Evolutionary conservation across 768 basidiomycete species (phyloP).

Genomic region (Lyophyllum atratum): DNA sequence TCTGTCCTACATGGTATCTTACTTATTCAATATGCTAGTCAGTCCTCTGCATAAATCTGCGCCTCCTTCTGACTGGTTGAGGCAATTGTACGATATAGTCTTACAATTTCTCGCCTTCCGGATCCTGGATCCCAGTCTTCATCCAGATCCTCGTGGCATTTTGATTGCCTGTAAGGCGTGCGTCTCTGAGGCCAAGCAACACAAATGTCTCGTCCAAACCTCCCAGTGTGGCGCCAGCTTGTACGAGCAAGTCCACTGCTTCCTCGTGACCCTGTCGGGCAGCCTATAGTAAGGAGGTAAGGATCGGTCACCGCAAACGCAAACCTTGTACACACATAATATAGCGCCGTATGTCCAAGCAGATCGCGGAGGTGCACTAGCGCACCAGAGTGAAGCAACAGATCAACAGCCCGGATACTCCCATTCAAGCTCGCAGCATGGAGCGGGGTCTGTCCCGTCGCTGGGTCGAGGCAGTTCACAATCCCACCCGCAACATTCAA

Average conservation of each 20-base stretch:
- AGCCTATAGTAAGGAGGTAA: slow-evolving; percentile 48
- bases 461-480: slow-evolving; percentile 70
- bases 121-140: slow-evolving; percentile 45
- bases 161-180: slow-evolving; percentile 41
- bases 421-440: slow-evolving; percentile 81
- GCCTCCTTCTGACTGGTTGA: no score
- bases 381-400: slow-evolving; percentile 72
- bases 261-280: slow-evolving; percentile 68
- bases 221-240: slow-evolving; percentile 74
- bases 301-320: background rate
- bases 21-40: no score
- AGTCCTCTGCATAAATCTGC: no score
- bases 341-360: slow-evolving; percentile 82
- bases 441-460: slow-evolving; percentile 74
- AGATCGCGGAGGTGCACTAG: slow-evolving; percentile 80
- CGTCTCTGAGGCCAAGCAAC: slow-evolving; percentile 42
- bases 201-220: slow-evolving; percentile 69
- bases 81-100: background rate
- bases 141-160: slow-evolving; percentile 52
- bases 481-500: slow-evolving; percentile 67
- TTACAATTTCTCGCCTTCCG: background rate
- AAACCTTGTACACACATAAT: slow-evolving; percentile 53
- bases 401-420: slow-evolving; percentile 39
- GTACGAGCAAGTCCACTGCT: slow-evolving; percentile 64
- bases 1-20: no score